Conservation (phyloP, 164 flowering plant genomes). For the Aristolochia contorta region DNA sequence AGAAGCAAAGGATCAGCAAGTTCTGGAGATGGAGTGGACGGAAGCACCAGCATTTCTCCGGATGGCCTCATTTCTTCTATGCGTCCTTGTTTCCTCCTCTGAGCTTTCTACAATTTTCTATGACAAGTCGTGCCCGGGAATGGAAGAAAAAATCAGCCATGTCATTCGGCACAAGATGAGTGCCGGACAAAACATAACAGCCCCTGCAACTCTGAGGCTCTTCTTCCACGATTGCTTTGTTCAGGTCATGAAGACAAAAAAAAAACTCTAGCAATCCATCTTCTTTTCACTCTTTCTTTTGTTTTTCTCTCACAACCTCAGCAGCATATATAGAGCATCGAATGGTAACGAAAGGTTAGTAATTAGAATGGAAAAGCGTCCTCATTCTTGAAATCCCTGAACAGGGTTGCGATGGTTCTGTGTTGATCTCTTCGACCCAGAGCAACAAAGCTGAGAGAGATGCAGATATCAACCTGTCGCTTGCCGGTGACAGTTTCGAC, state of each 20-base stretch:
- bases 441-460: constrained; percentile 5
- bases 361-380: too few relatives aligned
- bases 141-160: not conserved
- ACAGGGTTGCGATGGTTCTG: constrained; percentile 3
- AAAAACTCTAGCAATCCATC: too few relatives aligned
- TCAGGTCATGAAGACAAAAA: not conserved
- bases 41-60: too few relatives aligned
- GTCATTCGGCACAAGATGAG: not conserved
- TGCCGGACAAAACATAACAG: not conserved
- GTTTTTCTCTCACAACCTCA: not conserved
- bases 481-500: constrained; percentile 3
- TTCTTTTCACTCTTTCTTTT: too few relatives aligned
- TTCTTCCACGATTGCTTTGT: constrained; percentile 7
- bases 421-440: not conserved
- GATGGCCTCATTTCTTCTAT: too few relatives aligned
- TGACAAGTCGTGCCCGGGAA: not conserved
- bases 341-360: too few relatives aligned
- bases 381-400: not conserved
- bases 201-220: constrained; percentile 1
- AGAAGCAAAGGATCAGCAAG: too few relatives aligned
- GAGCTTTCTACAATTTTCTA: not conserved
- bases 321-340: too few relatives aligned
- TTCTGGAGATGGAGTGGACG: too few relatives aligned
- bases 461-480: constrained; percentile 3
- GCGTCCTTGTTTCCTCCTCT: not conserved